Evolutionary conservation across 805 yeast genomes (phyloP).

Genomic region (Zygotorulaspora sp.): DNA sequence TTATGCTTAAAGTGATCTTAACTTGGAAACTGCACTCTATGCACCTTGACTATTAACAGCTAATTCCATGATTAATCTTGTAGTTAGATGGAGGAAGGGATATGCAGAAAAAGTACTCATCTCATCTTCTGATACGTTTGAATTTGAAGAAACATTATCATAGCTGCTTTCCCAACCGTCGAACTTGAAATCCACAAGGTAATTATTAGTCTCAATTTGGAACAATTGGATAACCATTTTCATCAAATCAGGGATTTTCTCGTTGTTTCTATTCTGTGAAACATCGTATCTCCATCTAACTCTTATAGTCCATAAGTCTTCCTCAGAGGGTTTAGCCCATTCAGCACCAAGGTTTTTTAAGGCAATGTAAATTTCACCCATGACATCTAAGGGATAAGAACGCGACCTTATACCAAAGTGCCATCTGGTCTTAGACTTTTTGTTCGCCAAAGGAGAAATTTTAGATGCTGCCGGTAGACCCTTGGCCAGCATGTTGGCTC

Average conservation of each 20-base stretch:
- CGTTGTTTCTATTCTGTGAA: conserved; percentile 31
- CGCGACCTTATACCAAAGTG: conserved; percentile 96
- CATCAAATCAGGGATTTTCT: conserved; percentile 69
- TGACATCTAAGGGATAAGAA: conserved; percentile 94
- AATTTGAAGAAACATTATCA: conserved; percentile 31
- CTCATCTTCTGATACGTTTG: conserved; percentile 50
- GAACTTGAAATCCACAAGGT: conserved; percentile 92
- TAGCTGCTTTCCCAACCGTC: conserved; percentile 85
- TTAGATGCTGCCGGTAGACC: conserved; percentile 46
- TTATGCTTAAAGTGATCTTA: too few species aligned
- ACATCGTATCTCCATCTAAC: conserved; percentile 85
- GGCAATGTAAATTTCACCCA: conserved; percentile 97
- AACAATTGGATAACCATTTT: conserved; percentile 96
- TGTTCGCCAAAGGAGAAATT: conserved; percentile 56
- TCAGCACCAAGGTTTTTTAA: conserved; percentile 91
- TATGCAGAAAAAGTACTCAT: conserved; percentile 91
- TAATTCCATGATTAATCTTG: conserved; percentile 88
- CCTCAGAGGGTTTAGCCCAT: conserved; percentile 94
- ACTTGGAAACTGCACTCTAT: too few species aligned
- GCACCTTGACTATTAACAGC: conserved; percentile 83
- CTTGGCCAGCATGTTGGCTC: conserved; percentile 80
- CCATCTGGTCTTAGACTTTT: conserved; percentile 94
- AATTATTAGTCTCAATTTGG: conserved; percentile 93
- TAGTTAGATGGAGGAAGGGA: conserved; percentile 90
- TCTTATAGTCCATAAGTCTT: conserved; percentile 91